These are phyloP conservation scores for Hymenoscyphus occultus DNA, from an alignment of 2,329 filamentous ascomycete genomes.

Conservation along the genomic window DNA sequence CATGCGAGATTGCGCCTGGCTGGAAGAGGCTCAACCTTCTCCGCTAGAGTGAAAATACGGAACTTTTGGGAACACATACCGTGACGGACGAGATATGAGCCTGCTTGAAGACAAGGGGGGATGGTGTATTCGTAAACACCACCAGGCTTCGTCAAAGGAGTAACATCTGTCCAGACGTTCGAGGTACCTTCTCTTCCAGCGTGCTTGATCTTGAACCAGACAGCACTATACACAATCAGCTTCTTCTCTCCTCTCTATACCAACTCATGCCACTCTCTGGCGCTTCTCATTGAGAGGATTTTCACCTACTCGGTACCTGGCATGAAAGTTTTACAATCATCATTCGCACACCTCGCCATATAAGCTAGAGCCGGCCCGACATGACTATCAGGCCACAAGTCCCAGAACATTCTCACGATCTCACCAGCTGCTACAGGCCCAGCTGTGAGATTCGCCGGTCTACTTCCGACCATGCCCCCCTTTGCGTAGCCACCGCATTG, in stretches of 20 bases:
- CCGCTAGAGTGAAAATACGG: too few relatives aligned
- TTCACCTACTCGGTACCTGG: slow-evolving; percentile 42
- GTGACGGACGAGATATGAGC: slow-evolving; percentile 38
- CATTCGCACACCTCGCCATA: slow-evolving; percentile 53
- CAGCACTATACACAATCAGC: slow-evolving; percentile 13
- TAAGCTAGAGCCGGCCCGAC: slow-evolving; percentile 56
- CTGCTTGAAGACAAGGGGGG: slow-evolving; percentile 47
- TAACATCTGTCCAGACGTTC: slow-evolving; percentile 14
- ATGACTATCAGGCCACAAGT: slow-evolving; percentile 44
- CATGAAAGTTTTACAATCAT: slow-evolving; percentile 48
- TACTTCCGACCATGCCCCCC: slow-evolving; percentile 46
- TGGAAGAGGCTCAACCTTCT: too few relatives aligned
- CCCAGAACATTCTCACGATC: slow-evolving; percentile 54
- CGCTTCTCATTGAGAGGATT: neutral
- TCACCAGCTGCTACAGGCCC: slow-evolving; percentile 53
- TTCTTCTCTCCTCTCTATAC: too few relatives aligned
- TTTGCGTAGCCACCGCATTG: slow-evolving; percentile 54
- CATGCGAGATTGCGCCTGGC: too few relatives aligned
- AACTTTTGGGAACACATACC: slow-evolving; percentile 8
- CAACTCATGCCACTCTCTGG: too few relatives aligned
- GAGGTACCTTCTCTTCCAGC: slow-evolving; percentile 18
- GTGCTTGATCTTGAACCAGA: slow-evolving; percentile 22
- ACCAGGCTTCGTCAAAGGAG: slow-evolving; percentile 16
- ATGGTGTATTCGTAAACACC: slow-evolving; percentile 43
- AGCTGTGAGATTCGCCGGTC: slow-evolving; percentile 53